A percentile compares a stretch with the other conserved stretches of the same genome.
phyloP scores from a whole-genome alignment of 345 rosid genomes.

The Kandelia obovata region DNA sequence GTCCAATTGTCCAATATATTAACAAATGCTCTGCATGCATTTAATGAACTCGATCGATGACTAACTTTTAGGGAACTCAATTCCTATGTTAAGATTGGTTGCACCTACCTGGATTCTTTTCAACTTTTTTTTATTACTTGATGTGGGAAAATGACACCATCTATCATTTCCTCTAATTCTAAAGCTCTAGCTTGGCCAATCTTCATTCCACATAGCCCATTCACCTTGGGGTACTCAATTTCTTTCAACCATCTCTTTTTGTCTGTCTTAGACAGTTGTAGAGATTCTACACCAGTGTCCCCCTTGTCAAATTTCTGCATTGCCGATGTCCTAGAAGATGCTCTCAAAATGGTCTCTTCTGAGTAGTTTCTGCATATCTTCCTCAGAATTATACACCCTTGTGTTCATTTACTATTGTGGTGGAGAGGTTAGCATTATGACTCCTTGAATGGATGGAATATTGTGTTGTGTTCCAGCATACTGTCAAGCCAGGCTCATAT shows the following conservation, averaged over 20 bases:
- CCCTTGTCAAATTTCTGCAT: neutral
- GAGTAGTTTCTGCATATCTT: neutral
- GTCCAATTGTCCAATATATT: too few species aligned
- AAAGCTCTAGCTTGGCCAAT: too few species aligned
- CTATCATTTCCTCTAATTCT: too few species aligned
- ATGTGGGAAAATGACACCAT: too few species aligned
- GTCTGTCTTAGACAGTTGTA: neutral
- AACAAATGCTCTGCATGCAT: too few species aligned
- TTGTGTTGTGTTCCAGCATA: constrained; percentile 66
- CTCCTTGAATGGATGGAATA: constrained; percentile 46
- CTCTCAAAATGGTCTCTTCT: neutral
- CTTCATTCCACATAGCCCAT: too few species aligned
- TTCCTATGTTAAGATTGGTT: too few species aligned
- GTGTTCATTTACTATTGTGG: constrained; percentile 1
- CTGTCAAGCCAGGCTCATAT: constrained; percentile 76
- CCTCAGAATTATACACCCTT: constrained; percentile 8
- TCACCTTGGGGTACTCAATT: neutral
- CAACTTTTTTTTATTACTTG: too few species aligned
- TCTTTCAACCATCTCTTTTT: neutral
- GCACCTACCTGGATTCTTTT: too few species aligned
- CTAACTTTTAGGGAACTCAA: too few species aligned
- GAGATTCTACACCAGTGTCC: neutral
- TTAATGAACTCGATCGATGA: too few species aligned
- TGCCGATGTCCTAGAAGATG: neutral
- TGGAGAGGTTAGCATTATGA: constrained; percentile 8